Evolutionary conservation across 2,329 filamentous ascomycete genomes (phyloP).

Genomic region (Sporothrix humicola): DNA sequence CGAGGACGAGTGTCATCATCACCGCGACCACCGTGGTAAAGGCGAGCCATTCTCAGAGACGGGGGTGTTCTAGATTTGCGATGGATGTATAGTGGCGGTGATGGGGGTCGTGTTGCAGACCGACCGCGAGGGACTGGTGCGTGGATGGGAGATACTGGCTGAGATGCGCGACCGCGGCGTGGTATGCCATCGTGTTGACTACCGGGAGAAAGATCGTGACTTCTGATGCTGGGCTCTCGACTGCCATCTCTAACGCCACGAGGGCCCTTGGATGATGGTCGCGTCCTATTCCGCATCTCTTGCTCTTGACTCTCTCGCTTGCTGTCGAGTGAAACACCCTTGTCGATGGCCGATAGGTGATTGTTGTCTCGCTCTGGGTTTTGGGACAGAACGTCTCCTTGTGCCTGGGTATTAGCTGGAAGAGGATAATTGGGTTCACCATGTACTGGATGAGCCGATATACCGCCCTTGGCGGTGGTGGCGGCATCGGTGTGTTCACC

Average conservation of each 20-base stretch:
- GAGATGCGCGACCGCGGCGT: not conserved
- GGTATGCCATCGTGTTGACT: not conserved
- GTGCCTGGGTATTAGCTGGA: no score
- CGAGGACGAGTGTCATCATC: not conserved
- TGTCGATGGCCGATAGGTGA: not conserved
- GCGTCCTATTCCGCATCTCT: not conserved
- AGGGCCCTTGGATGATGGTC: not conserved
- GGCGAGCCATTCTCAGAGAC: not conserved
- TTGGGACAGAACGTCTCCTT: not conserved
- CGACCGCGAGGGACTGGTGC: slow-evolving; percentile 5
- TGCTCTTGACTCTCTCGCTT: not conserved
- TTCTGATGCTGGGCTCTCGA: not conserved
- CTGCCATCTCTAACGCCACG: not conserved
- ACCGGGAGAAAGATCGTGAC: not conserved
- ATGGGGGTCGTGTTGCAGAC: not conserved
- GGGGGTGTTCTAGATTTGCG: not conserved
- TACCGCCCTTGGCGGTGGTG: no score
- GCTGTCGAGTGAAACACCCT: not conserved
- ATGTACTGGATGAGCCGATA: no score
- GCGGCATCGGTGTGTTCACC: not conserved
- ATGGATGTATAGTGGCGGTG: not conserved
- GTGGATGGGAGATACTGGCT: not conserved
- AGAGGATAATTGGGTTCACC: not conserved
- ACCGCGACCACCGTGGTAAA: not conserved
- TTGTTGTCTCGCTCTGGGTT: not conserved